phyloP scores from a whole-genome alignment of 2,329 filamentous ascomycete genomes.

The Trichophyton simii region DNA sequence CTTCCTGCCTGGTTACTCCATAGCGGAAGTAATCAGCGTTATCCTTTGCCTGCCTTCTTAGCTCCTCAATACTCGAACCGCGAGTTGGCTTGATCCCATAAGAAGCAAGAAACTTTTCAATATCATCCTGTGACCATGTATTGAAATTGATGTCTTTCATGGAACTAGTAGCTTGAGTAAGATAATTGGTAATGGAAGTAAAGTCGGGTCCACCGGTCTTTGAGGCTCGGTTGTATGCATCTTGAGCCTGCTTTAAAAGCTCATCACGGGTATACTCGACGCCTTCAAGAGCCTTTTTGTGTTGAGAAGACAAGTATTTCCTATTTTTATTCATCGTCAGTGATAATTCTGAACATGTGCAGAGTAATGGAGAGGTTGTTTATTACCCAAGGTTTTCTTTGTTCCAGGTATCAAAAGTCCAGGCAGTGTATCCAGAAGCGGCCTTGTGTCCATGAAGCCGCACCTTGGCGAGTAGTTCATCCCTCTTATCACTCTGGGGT shows the following conservation, averaged over 20 bases:
- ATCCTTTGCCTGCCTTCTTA: constrained; percentile 58
- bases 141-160: constrained; percentile 58
- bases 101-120: constrained; percentile 68
- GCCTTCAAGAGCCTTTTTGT: constrained; percentile 47
- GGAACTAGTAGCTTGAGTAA: constrained; percentile 51
- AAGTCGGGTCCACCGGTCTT: constrained; percentile 34
- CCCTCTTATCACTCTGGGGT: constrained; percentile 56
- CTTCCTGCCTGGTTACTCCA: constrained; percentile 53
- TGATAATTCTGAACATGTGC: not conserved
- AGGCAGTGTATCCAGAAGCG: constrained; percentile 53
- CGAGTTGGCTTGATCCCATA: constrained; percentile 61
- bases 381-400: constrained; percentile 53
- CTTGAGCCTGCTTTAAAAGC: constrained; percentile 46
- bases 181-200: constrained; percentile 59
- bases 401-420: constrained; percentile 70
- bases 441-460: constrained; percentile 61
- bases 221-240: constrained; percentile 35
- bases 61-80: constrained; percentile 54
- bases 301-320: constrained; percentile 38
- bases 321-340: constrained; percentile 17
- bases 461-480: constrained; percentile 63
- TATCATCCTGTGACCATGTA: constrained; percentile 56
- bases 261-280: constrained; percentile 59
- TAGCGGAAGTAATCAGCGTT: constrained; percentile 67
- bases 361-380: not conserved